Base-by-base conservation (phyloP, 352 stramenopile species). In the Phytophthora cryptogea region DNA sequence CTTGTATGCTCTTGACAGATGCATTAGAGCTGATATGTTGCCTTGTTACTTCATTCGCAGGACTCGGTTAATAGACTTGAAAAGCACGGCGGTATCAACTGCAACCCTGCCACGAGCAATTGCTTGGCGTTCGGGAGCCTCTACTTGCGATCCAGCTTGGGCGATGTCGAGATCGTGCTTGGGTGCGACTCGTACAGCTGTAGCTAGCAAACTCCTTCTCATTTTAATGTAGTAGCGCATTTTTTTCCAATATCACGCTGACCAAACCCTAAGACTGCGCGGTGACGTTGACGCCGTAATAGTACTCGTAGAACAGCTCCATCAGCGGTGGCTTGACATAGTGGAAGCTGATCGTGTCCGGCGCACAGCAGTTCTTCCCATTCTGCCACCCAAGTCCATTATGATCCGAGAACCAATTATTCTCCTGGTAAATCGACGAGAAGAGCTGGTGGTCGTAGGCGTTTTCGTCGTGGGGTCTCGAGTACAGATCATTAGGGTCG, bases 341-440 rank as follows among this genome's bases (percentile, higher is more conserved):
- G 67, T 95, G 86, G 64, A 94, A 95, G 43, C 60, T 89, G 42
- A 95, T 82, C 16, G 74, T 80, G 65, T 94, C 84, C 0, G 84
- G 83, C 8, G 86, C 84, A 45, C 79, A 91, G 70, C 85, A 94
- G 28, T 80, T 72, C 32, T 86, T 71, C 43, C 76, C 86, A 51
- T 88, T 93, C 59, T 89, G 78, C 83, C 83, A 93, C 40, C 83
- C 83, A 55, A 95, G 84, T 8, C 84, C 83, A 35, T 79, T 57
- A 46, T 93, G 84, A 59, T 95, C 85, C 52, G 84, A 92, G 62
- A 93, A 95, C 86, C 86, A 95, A 63, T 95, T 95, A 66, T 90
- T 92, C 61, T 93, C 84, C 26, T 92, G 70, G 54, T 91, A 90
- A 56, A 93, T 88, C 5, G 86, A 89, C 35, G 71, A 57, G 54